These are phyloP conservation scores for Vigna trinervia DNA, from an alignment of 306 rosid genomes.

Conservation along the genomic window DNA sequence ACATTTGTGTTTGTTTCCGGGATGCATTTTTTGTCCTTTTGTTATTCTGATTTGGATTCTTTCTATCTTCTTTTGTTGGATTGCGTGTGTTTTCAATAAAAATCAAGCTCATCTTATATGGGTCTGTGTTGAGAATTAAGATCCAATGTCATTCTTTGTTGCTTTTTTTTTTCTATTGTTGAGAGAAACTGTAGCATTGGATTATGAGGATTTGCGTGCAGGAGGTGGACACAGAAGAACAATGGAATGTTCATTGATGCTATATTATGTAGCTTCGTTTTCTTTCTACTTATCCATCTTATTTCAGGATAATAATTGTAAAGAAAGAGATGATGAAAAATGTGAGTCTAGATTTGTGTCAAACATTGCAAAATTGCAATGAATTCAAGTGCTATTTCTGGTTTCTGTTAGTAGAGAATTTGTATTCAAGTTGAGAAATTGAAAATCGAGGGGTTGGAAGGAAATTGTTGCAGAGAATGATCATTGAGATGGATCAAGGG, in stretches of 20 bases:
- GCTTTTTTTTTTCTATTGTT: constrained; percentile 5
- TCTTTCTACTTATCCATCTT: background rate
- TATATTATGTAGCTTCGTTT: constrained; percentile 3
- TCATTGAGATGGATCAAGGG: constrained; percentile 24
- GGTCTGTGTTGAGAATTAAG: constrained; percentile 44
- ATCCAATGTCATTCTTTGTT: constrained; percentile 39
- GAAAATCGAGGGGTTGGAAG: background rate
- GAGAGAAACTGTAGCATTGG: constrained; percentile 30
- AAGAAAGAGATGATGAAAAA: constrained; percentile 15
- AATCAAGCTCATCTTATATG: constrained; percentile 36
- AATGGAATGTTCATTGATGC: constrained; percentile 7
- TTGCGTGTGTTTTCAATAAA: constrained; percentile 42
- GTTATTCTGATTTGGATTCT: constrained; percentile 40
- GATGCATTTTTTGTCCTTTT: constrained; percentile 29
- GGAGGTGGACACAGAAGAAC: constrained; percentile 5
- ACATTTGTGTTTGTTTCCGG: constrained; percentile 38
- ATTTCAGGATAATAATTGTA: background rate
- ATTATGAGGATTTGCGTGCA: constrained; percentile 38
- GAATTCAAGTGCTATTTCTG: background rate
- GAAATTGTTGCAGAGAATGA: background rate
- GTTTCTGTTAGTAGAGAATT: background rate
- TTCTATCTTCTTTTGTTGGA: constrained; percentile 36
- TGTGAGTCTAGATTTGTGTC: constrained; percentile 34
- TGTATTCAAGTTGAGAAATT: background rate
- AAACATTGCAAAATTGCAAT: background rate